Evolutionary conservation across 495 filamentous ascomycete genomes (phyloP), one percentile per base, ranked within the genome.

Genomic region (Aspergillus haitiensis): DNA sequence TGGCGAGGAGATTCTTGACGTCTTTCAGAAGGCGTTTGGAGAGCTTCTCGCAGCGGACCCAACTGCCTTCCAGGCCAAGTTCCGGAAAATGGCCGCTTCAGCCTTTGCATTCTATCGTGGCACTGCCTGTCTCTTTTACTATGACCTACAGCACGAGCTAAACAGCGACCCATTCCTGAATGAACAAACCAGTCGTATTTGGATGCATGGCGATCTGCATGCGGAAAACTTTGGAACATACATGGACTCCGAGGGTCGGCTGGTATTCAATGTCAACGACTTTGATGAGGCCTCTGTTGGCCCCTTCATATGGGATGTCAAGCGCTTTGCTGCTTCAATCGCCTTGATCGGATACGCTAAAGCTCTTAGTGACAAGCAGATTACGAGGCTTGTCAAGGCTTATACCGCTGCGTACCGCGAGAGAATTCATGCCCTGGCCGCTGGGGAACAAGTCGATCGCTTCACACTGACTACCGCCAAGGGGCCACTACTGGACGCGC

Each of bases 41-140:
- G 44, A 55, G 10, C 61, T 64, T 33, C 61, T 64, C 36, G 56
- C 56, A 7, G 52, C 40, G 0, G 61, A 64, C 56, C 42, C 61
- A 7, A 27, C 56, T 5, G 61, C 61, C 5, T 64, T 64, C 52
- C 61, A 64, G 27, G 56, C 46, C 40, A 64, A 64, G 35, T 64
- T 64, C 56, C 56, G 61, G 44, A 64, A 64, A 50, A 64, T 64
- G 61, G 61, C 61, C 3, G 61, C 61, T 35, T 64, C 61, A n/a
- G 56, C 61, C 6, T 64, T 64, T 27, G 61, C 61, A 21, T 64
- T 64, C 52, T 64, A 64, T 52, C 61, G 61, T 8, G 61, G 61
- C 16, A 51, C 39, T 11, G 61, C 61, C 13, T 64, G 56, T 31
- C 55, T 64, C 27, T 64, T 64, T 52, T 64, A 64, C 52, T 50